Evolutionary conservation across 2,329 filamentous ascomycete genomes (phyloP), one percentile per base, ranked within the genome.

Genomic region (Chrysosphaeria jannelii): DNA sequence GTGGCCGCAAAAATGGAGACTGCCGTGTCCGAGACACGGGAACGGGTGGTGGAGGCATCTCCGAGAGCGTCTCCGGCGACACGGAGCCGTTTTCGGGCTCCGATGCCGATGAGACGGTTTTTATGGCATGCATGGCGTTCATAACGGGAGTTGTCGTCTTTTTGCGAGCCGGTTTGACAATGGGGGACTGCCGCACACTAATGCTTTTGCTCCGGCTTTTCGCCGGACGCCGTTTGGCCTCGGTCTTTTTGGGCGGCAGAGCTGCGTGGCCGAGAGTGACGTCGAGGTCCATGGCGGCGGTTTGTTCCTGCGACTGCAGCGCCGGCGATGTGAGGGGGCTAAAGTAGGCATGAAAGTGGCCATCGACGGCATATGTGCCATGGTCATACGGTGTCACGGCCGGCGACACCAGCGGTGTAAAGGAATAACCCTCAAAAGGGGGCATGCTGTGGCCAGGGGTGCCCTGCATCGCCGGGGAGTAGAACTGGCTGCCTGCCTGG

Each of bases 321-420:
- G 72, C 71, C 2, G 74, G 74, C 10, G 74, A 85, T 5, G 70
- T 78, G 23, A 85, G 51, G 7, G 74, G 74, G 37, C 72, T 85
- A 39, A 85, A 79, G 44, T 78, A 81, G 16, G 69, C 58, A 17
- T 58, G 59, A 0, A 62, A 74, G 22, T 48, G 46, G 15, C 43
- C 44, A 13, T 63, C 57, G 28, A 59, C 46, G 21, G 55, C 50
- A 37, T 74, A 76, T 31, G 67, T 62, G 20, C 59, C 51, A 36
- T 79, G n/a, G n/a, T n/a, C 74, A 23, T 78, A 51, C 12, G 74
- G 72, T 2, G 72, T 79, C 20, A 81, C 71, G 4, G 71, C 74
- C n/a, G 74, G 74, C 10, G 74, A 79, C 8, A 74, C 71, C 14
- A 81, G 53, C 1, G 74, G 74, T 3, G 72, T 81, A 37, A 79